Percentiles rank a stretch among this genome's conserved stretches.
phyloP scores from a whole-genome alignment of 2,329 filamentous ascomycete genomes.

The Chrysoporthe cubensis region DNA sequence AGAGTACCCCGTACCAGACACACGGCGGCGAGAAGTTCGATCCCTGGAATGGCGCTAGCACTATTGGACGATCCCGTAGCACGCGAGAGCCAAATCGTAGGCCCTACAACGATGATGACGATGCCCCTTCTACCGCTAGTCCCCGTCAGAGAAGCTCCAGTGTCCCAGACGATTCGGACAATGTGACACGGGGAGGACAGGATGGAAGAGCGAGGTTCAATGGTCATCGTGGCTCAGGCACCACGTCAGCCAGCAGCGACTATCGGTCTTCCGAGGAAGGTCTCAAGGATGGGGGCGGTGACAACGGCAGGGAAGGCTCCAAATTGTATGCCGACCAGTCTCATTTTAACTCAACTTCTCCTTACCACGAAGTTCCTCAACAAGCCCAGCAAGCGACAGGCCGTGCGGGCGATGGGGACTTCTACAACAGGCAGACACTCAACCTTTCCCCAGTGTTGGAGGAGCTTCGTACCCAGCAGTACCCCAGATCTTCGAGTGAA shows the following conservation, averaged over 20 bases:
- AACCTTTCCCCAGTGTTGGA: constrained; percentile 16
- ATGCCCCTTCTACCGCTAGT: constrained; percentile 26
- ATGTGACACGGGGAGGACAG: constrained; percentile 28
- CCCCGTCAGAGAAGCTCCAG: constrained; percentile 40
- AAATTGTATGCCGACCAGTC: constrained; percentile 28
- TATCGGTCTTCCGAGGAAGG: constrained; percentile 14
- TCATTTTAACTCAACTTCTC: constrained; percentile 14
- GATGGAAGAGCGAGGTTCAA: constrained; percentile 10
- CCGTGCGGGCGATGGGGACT: constrained; percentile 21
- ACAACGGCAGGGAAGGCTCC: constrained; percentile 20
- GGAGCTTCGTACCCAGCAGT: constrained; percentile 9
- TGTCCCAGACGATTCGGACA: constrained; percentile 37
- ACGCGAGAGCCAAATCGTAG: constrained; percentile 28
- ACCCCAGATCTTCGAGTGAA: constrained; percentile 35
- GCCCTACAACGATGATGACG: constrained; percentile 32
- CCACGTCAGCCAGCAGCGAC: constrained; percentile 13
- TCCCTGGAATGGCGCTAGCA: constrained; percentile 52
- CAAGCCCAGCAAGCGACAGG: constrained; percentile 22
- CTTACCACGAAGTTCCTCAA: constrained; percentile 8
- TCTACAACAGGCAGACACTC: constrained; percentile 8
- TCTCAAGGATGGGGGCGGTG: constrained; percentile 1
- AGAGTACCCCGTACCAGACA: constrained; percentile 60
- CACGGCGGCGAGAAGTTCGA: constrained; percentile 63
- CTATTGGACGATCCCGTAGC: constrained; percentile 24
- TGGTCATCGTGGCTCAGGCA: constrained; percentile 8